Conservation (phyloP, 768 basidiomycete species). For the Hericium coralloides region DNA sequence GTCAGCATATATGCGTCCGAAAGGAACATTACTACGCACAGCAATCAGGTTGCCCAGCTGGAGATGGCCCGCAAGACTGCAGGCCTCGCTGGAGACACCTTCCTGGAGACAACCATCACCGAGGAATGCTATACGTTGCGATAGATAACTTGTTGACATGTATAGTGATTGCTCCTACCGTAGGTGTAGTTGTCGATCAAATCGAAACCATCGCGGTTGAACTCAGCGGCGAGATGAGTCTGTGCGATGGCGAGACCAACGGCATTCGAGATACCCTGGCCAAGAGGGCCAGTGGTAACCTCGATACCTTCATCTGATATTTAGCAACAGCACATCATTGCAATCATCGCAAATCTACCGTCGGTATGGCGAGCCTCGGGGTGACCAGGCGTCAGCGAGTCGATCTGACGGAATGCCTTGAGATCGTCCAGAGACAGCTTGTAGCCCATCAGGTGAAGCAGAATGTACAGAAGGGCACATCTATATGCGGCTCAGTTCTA, state of each 20-base stretch:
- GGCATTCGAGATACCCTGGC: constrained; percentile 89
- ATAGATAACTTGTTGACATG: constrained; percentile 3
- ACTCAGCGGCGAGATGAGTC: constrained; percentile 82
- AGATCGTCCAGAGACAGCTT: constrained; percentile 88
- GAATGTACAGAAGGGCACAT: constrained; percentile 88
- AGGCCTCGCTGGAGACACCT: constrained; percentile 89
- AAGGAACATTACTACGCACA: constrained; percentile 36
- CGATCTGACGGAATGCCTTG: constrained; percentile 86
- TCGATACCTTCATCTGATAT: constrained; percentile 45
- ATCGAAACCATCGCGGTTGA: constrained; percentile 79
- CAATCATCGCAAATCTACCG: constrained; percentile 25
- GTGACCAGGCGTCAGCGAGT: constrained; percentile 88
- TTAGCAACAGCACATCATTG: constrained; percentile 4
- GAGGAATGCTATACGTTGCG: constrained; percentile 53
- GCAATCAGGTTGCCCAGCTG: constrained; percentile 90
- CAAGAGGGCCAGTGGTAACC: constrained; percentile 94
- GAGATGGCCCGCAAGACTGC: constrained; percentile 88
- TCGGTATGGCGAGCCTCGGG: constrained; percentile 71
- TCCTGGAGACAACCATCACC: constrained; percentile 98
- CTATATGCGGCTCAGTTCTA: constrained; percentile 27
- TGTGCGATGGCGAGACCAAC: constrained; percentile 93
- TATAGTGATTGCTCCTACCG: constrained; percentile 34
- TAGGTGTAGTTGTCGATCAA: constrained; percentile 86
- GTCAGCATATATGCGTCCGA: constrained; percentile 15
- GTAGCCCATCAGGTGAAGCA: constrained; percentile 89